A percentile compares a stretch with the other conserved stretches of the same genome.
These are phyloP conservation scores for Fusarium chlamydosporum DNA, from an alignment of 2,329 filamentous ascomycete genomes.

Conservation along the genomic window DNA sequence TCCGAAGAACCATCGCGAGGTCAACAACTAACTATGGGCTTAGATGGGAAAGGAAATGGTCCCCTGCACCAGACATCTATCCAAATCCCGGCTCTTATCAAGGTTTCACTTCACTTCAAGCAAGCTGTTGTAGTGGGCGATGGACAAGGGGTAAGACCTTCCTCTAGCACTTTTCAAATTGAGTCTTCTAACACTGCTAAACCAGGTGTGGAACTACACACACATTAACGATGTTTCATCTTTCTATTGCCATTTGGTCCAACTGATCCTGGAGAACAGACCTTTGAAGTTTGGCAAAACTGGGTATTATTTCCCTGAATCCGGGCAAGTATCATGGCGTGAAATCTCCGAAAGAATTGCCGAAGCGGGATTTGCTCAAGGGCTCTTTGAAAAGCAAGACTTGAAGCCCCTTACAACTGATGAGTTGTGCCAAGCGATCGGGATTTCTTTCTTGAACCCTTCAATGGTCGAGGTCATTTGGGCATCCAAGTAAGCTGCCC, in stretches of 20 bases:
- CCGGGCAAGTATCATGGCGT: neutral
- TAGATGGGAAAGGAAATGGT: neutral
- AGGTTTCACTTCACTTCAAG: neutral
- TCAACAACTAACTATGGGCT: neutral
- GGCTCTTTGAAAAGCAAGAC: neutral
- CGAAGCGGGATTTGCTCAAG: neutral
- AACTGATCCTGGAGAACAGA: neutral
- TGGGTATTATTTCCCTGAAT: neutral
- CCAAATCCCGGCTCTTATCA: neutral
- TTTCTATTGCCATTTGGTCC: neutral
- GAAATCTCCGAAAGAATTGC: neutral
- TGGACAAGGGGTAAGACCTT: neutral
- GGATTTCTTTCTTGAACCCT: neutral
- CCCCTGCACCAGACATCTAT: neutral
- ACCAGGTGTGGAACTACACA: conserved; percentile 1
- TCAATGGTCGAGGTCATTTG: neutral
- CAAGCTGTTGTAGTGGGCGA: neutral
- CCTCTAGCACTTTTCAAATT: neutral
- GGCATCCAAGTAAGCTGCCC: neutral
- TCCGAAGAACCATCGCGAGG: too few relatives aligned
- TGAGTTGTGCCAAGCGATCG: neutral
- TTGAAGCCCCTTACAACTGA: neutral
- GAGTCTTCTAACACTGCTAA: neutral
- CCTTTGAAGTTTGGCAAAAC: neutral
- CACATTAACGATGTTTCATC: neutral